A percentile compares a stretch with the other conserved stretches of the same genome.
These are phyloP conservation scores for Fusarium nodosum DNA, from an alignment of 2,329 filamentous ascomycete species.

Conservation along the genomic window DNA sequence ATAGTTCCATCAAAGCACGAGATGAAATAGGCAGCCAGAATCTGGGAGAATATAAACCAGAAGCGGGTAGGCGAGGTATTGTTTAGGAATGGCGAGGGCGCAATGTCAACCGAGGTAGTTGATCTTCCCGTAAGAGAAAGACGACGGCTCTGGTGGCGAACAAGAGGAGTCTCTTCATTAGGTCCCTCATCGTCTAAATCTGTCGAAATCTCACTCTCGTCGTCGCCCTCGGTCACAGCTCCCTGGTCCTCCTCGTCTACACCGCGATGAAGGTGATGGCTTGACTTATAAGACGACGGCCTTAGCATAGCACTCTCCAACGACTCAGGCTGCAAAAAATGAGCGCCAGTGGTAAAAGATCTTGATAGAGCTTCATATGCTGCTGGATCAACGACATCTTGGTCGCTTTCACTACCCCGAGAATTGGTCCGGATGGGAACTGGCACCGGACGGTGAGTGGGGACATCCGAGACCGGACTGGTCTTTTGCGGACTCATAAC, in stretches of 20 bases:
- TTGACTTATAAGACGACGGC: conserved; percentile 38
- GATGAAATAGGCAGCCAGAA: conserved; percentile 71
- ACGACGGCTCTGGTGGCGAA: conserved; percentile 36
- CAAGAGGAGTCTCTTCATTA: conserved; percentile 49
- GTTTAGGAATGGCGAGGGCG: conserved; percentile 58
- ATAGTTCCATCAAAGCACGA: conserved; percentile 81
- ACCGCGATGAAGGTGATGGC: conserved; percentile 28
- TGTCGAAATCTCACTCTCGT: conserved; percentile 22
- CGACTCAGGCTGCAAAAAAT: conserved; percentile 60
- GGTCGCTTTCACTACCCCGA: conserved; percentile 32
- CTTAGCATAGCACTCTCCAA: conserved; percentile 58
- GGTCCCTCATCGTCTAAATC: conserved; percentile 20
- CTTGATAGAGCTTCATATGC: conserved; percentile 54
- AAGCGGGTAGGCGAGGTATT: conserved; percentile 66
- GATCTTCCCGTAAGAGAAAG: conserved; percentile 38
- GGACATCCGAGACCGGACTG: conserved; percentile 16
- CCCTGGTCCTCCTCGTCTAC: conserved; percentile 29
- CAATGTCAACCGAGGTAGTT: conserved; percentile 22
- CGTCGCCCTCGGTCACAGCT: conserved; percentile 23
- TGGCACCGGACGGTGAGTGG: conserved; percentile 36
- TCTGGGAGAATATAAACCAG: conserved; percentile 72
- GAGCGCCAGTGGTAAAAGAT: conserved; percentile 56
- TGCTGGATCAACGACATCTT: conserved; percentile 37
- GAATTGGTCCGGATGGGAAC: conserved; percentile 40
- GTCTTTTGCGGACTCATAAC: conserved; percentile 28